phyloP scores from a whole-genome alignment of 768 basidiomycete species.

The Lentinula boryana region DNA sequence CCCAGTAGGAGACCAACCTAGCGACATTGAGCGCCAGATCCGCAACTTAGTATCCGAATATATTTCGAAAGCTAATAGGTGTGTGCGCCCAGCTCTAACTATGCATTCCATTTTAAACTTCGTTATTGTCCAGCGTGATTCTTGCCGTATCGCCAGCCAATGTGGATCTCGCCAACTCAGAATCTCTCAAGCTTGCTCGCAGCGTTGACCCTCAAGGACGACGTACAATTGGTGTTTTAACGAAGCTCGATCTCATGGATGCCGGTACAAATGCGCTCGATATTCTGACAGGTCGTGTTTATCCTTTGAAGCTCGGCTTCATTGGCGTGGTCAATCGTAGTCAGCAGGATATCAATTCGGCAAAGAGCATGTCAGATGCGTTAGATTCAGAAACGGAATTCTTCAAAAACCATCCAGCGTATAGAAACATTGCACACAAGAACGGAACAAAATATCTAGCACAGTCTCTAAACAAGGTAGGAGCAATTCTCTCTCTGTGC shows the following conservation, averaged over 20 bases:
- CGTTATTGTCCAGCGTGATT: constrained; percentile 60
- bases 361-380: constrained; percentile 83
- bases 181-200: constrained; percentile 93
- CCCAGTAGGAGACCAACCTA: constrained; percentile 94
- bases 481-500: constrained; percentile 11
- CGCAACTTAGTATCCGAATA: constrained; percentile 92
- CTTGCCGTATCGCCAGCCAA: constrained; percentile 97
- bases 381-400: constrained; percentile 84
- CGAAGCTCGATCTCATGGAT: constrained; percentile 98
- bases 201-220: constrained; percentile 94
- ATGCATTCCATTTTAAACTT: not conserved
- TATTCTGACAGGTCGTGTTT: constrained; percentile 92
- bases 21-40: constrained; percentile 97
- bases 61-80: constrained; percentile 96
- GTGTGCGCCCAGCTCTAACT: constrained; percentile 12
- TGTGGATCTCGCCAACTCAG: constrained; percentile 98
- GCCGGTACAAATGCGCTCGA: constrained; percentile 97
- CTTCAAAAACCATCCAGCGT: constrained; percentile 84
- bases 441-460: constrained; percentile 96
- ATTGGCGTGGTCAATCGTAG: constrained; percentile 97
- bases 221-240: constrained; percentile 92
- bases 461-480: constrained; percentile 87
- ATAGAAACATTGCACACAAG: constrained; percentile 93
- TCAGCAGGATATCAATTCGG: constrained; percentile 92
- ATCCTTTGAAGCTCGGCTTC: constrained; percentile 97